These are phyloP conservation scores for Lagenaria siceraria DNA, from an alignment of 306 rosid genomes.

Conservation along the genomic window DNA sequence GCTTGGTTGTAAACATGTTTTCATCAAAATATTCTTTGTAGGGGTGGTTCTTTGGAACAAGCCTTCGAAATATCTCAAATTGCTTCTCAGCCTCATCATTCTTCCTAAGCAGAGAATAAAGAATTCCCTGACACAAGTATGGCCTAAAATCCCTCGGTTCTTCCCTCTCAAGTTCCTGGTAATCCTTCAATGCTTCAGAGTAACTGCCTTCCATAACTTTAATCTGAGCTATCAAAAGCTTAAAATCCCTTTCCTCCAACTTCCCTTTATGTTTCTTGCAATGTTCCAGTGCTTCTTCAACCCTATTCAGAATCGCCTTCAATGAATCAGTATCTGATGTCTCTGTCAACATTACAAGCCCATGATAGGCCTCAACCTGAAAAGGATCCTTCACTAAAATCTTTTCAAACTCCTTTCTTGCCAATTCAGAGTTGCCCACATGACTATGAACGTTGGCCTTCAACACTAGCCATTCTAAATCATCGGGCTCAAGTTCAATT, in stretches of 20 bases:
- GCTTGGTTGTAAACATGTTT: slow-evolving; percentile 53
- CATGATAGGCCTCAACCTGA: slow-evolving; percentile 58
- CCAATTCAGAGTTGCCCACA: slow-evolving; percentile 33
- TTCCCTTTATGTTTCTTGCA: slow-evolving; percentile 33
- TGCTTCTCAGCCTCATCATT: slow-evolving; percentile 71
- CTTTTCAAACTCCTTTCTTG: slow-evolving; percentile 37
- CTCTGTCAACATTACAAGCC: slow-evolving; percentile 45
- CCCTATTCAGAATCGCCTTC: slow-evolving; percentile 23
- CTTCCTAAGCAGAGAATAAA: slow-evolving; percentile 55
- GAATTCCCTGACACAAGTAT: slow-evolving; percentile 75
- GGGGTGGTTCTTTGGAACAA: slow-evolving; percentile 75
- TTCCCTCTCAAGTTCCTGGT: slow-evolving; percentile 59
- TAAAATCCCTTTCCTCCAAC: slow-evolving; percentile 68
- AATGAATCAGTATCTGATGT: slow-evolving; percentile 23
- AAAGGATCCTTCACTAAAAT: slow-evolving; percentile 44
- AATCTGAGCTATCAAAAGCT: slow-evolving; percentile 70
- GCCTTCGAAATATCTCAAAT: slow-evolving; percentile 55
- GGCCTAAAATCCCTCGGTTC: slow-evolving; percentile 91
- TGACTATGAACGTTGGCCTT: slow-evolving; percentile 54
- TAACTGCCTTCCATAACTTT: slow-evolving; percentile 57
- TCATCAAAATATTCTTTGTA: slow-evolving; percentile 58
- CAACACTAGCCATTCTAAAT: slow-evolving; percentile 45
- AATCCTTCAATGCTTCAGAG: slow-evolving; percentile 53
- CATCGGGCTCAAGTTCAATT: slow-evolving; percentile 54
- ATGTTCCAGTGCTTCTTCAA: slow-evolving; percentile 36